Evolutionary conservation across 192 early-diverging fungal species (phyloP).

Genomic region (Podila minutissima): DNA sequence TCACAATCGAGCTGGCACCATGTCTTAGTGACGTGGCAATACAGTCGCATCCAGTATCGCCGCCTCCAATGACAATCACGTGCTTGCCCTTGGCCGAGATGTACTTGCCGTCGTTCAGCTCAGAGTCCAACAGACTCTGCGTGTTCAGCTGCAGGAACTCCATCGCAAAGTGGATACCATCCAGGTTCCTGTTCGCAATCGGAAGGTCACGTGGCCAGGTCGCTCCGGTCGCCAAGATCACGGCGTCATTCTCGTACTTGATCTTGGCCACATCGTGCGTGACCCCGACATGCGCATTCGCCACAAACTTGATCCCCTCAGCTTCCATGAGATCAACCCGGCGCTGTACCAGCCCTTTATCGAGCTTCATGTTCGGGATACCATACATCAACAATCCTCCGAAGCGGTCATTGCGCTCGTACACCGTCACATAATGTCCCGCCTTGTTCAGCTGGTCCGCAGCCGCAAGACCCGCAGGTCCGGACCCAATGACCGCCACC

Average conservation of each 20-base stretch:
- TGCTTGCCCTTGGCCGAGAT: constrained; percentile 90
- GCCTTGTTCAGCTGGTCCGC: constrained; percentile 99
- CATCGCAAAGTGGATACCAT: constrained; percentile 99
- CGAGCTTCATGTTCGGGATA: constrained; percentile 99
- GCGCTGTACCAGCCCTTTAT: constrained; percentile 94
- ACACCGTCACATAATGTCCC: constrained; percentile 95
- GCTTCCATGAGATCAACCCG: constrained; percentile 92
- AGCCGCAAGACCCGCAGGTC: constrained; percentile 93
- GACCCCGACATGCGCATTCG: constrained; percentile 90
- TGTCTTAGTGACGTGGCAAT: constrained; percentile 94
- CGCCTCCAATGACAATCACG: constrained; percentile 98
- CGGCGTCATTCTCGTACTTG: constrained; percentile 75
- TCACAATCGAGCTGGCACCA: constrained; percentile 91
- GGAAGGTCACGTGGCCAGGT: constrained; percentile 97
- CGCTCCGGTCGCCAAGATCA: constrained; percentile 92
- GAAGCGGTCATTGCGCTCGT: constrained; percentile 95
- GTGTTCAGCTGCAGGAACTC: constrained; percentile 95
- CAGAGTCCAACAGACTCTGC: constrained; percentile 84
- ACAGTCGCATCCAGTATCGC: constrained; percentile 98
- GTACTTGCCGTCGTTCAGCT: constrained; percentile 77
- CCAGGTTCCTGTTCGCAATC: constrained; percentile 86
- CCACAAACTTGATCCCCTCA: constrained; percentile 92
- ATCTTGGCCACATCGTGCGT: constrained; percentile 78
- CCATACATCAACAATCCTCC: constrained; percentile 98
- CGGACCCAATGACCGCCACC: constrained; percentile 94